Evolutionary conservation across 345 rosid genomes (phyloP), one percentile per base, ranked within the genome.

Genomic region (Brassica napus): DNA sequence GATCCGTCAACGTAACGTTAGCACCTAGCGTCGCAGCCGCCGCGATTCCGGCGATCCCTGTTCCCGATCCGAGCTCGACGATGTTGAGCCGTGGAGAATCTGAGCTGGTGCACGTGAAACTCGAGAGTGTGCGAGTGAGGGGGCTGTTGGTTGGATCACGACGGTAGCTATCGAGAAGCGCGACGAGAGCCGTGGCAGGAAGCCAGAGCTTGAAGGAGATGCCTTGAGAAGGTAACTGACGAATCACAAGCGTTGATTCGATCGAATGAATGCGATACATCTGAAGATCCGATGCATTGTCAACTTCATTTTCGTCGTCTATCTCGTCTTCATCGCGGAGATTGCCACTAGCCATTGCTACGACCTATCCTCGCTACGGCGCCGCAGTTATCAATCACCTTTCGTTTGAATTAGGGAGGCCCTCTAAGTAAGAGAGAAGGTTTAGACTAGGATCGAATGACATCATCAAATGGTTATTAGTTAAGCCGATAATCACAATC

Each of bases 51-150:
- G 87, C 94, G 47, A 92, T 85, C n/a, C 97, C 98, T 0, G 98
- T 92, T 39, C 97, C 98, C 21, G 97, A 92, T 5, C 97, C 98
- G 18, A 94, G 85, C 88, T 94, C 97, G 44, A 94, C 83, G 82
- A 92, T 78, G 52, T 73, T 88, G 79, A 87, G 87, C 65, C 55
- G 74, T 12, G 83, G 79, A 6, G 55, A 65, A 71, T 68, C 60
- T 12, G 65, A 5, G 24, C 67, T 67, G 54, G 12, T 2, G 18
- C 83, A 61, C 21, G 21, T 26, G 4, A 79, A 71, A 32, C 18
- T 62, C 6, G 84, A 24, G 76, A 89, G 74, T 15, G 78, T 35
- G 65, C 76, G 16, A 18, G 84, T 52, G 69, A 92, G 88, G 0
- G 91, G 87, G 65, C 80, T 73, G 11, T 64, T 68, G 71, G n/a